phyloP scores from a whole-genome alignment of 495 filamentous ascomycete species.

The Cercophora samala region DNA sequence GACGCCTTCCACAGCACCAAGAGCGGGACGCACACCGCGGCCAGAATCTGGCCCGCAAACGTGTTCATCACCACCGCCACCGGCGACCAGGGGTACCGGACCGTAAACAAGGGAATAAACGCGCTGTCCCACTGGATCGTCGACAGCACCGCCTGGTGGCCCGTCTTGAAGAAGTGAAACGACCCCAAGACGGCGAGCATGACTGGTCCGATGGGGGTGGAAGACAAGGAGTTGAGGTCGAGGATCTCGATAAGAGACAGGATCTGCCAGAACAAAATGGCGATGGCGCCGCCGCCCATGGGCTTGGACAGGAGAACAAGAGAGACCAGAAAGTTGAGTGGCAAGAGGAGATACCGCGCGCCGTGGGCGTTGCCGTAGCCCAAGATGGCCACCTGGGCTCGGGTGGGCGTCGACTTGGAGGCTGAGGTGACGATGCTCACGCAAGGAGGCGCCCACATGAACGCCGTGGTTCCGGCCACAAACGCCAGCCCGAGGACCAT shows the following conservation, averaged over 20 bases:
- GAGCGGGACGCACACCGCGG: constrained; percentile 72
- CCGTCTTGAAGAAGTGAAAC: constrained; percentile 96
- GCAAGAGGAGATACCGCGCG: constrained; percentile 81
- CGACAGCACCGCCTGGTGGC: constrained; percentile 84
- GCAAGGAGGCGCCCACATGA: constrained; percentile 71
- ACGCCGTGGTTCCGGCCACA: constrained; percentile 62
- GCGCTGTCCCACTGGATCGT: constrained; percentile 97
- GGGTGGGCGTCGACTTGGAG: constrained; percentile 34
- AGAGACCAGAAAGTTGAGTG: constrained; percentile 69
- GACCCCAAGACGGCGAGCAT: constrained; percentile 80
- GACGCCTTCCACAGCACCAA: constrained; percentile 80
- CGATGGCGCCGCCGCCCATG: constrained; percentile 84
- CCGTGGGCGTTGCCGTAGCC: constrained; percentile 93
- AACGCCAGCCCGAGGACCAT: constrained; percentile 72
- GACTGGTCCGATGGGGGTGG: constrained; percentile 74
- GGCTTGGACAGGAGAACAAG: constrained; percentile 86
- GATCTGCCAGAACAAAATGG: constrained; percentile 76
- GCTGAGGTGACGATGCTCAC: constrained; percentile 54
- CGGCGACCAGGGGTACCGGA: constrained; percentile 87
- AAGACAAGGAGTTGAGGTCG: constrained; percentile 66
- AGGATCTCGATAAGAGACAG: constrained; percentile 85
- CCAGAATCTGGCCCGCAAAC: constrained; percentile 83
- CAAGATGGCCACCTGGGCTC: constrained; percentile 68
- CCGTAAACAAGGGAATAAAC: constrained; percentile 79
- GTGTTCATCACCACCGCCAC: constrained; percentile 79